phyloP scores from a whole-genome alignment of 768 basidiomycete species.

The Suillus tomentosus region DNA sequence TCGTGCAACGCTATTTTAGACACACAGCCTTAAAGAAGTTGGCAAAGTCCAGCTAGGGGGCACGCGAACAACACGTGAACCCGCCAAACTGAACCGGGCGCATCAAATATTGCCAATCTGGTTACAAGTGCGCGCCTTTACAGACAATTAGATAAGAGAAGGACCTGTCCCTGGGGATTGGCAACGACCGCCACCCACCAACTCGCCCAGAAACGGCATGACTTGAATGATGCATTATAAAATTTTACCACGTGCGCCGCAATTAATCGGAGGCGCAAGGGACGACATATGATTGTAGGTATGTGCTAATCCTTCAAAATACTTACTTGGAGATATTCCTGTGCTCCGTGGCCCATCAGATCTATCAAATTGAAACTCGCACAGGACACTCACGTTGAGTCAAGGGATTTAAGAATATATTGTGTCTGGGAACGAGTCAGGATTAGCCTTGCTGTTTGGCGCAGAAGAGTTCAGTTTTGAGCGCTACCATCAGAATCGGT shows the following conservation, averaged over 20 bases:
- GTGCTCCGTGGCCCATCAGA: not conserved
- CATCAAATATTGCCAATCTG: not conserved
- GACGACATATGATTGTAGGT: not conserved
- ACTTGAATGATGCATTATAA: not conserved
- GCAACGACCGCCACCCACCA: not conserved
- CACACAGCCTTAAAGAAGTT: not conserved
- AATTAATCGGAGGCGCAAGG: not conserved
- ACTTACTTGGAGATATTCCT: not conserved
- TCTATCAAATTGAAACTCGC: not conserved
- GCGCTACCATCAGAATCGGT: not conserved
- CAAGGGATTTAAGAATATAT: not conserved
- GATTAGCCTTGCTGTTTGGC: not conserved
- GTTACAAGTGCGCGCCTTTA: not conserved
- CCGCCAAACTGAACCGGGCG: not conserved
- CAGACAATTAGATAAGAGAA: not conserved
- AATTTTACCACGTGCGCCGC: not conserved
- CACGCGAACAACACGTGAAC: not conserved
- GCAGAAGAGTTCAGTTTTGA: not conserved
- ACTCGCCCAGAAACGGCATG: not conserved
- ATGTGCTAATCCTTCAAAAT: not conserved
- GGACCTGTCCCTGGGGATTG: not conserved
- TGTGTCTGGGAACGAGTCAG: not conserved
- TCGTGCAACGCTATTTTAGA: not conserved
- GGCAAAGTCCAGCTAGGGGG: not conserved
- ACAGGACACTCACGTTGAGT: conserved; percentile 1